Base-by-base conservation (phyloP, 441 rosid species). In the California macrophylla region DNA sequence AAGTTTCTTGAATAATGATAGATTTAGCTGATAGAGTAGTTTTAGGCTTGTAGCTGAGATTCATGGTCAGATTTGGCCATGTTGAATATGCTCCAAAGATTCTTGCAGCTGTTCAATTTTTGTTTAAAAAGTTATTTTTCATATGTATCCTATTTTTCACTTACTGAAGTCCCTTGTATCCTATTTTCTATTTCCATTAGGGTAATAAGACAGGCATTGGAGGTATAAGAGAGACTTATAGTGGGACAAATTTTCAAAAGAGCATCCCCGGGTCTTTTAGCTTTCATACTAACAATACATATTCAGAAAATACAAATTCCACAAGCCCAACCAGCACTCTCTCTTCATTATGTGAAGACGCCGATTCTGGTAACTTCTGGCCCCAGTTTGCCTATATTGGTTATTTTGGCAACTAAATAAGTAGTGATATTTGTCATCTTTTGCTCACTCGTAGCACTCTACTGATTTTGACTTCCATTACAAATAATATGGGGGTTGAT, bases 311-410 rank as follows among this genome's bases (percentile, higher is more conserved):
- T 80, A 82, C 88, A 9, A 92, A 89, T 79, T 89, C 93, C 26
- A 71, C 89, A 69, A 87, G 93, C 80, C 92, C 96, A 73, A 86
- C 91, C 60, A 88, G 91, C 78, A 80, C 89, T 56, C 81, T 89
- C 77, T 75, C 97, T 58, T 85, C 90, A 34, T 69, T 78, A 71
- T 87, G 84, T 77, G 97, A 91, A 86, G 97, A 93, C 76, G 89
- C 87, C 73, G 96, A 93, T 81, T 86, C 97, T 61, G 98, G 98
- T 93, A 85, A 47, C 29, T 72, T 66, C 74, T 74, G 18, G 24
- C 56, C 26, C 25, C 42, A 63, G 42, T 65, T 29, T 58, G 56
- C 74, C 71, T 38, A 56, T 64, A 24, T 52, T 74, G 42, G 21
- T 18, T 52, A 8, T 52, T 45, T 20, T 52, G 24, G 24, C 9